Percentiles rank a stretch among this genome's conserved stretches.
Conservation (phyloP, 352 stramenopile species). For the Pythium inflatum region DNA sequence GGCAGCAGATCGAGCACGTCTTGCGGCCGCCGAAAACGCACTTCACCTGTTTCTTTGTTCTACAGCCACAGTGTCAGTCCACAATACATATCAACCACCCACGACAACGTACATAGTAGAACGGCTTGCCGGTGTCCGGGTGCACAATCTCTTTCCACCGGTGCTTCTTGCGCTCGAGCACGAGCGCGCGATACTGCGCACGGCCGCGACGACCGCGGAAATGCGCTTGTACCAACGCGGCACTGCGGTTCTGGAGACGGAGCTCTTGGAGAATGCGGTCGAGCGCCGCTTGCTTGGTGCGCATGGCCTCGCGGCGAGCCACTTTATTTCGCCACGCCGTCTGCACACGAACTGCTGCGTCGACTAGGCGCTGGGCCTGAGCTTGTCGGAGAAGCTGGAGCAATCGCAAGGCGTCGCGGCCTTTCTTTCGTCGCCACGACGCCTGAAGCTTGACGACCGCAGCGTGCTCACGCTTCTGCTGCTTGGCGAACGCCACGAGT, state of each 20-base stretch:
- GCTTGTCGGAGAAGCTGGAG: slow-evolving; percentile 47
- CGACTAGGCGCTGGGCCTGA: slow-evolving; percentile 38
- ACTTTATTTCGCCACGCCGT: slow-evolving; percentile 50
- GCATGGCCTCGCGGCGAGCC: slow-evolving; percentile 36
- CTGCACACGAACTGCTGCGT: slow-evolving; percentile 51
- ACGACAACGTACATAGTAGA: slow-evolving; percentile 88
- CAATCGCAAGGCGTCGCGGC: slow-evolving; percentile 41
- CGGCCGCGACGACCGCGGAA: slow-evolving; percentile 77
- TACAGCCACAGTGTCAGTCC: too few relatives aligned
- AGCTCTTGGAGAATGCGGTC: slow-evolving; percentile 51
- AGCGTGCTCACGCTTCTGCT: slow-evolving; percentile 43
- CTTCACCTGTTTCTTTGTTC: slow-evolving; percentile 93
- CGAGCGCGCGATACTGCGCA: slow-evolving; percentile 52
- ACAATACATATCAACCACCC: neutral
- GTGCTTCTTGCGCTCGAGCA: slow-evolving; percentile 66
- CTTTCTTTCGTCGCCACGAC: slow-evolving; percentile 64
- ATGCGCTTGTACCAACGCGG: slow-evolving; percentile 75
- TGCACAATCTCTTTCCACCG: slow-evolving; percentile 93
- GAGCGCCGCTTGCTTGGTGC: slow-evolving; percentile 39
- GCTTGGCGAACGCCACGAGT: slow-evolving; percentile 42
- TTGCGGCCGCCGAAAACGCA: slow-evolving; percentile 89
- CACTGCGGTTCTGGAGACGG: slow-evolving; percentile 66
- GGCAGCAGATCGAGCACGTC: slow-evolving; percentile 91
- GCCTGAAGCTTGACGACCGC: slow-evolving; percentile 59
- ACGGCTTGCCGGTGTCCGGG: slow-evolving; percentile 66